Evolutionary conservation across 768 basidiomycete genomes (phyloP).

Genomic region (Leccinellum albellum): DNA sequence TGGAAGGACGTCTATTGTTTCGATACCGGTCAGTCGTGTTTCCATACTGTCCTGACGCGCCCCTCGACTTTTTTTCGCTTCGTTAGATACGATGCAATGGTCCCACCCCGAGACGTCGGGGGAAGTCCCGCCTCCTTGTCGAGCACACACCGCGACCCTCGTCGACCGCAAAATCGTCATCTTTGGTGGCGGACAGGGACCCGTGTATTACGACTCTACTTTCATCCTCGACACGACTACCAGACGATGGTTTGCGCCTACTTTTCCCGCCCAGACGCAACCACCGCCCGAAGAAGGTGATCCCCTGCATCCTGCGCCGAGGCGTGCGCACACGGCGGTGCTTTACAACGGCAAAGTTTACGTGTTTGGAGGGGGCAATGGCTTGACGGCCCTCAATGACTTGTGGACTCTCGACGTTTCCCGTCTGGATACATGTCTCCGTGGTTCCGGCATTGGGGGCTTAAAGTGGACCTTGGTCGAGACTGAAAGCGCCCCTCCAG

Average conservation of each 20-base stretch:
- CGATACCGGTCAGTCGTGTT: constrained; percentile 60
- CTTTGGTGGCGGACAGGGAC: constrained; percentile 84
- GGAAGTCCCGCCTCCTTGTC: constrained; percentile 75
- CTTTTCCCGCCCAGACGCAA: constrained; percentile 20
- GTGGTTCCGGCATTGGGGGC: constrained; percentile 4
- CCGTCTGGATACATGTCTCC: constrained; percentile 31
- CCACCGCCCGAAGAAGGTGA: constrained; percentile 1
- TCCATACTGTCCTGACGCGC: not conserved
- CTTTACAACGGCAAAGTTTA: constrained; percentile 68
- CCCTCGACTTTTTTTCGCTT: not conserved
- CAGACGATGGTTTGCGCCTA: constrained; percentile 61
- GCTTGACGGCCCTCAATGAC: constrained; percentile 84
- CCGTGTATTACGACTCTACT: constrained; percentile 77
- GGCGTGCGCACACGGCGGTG: constrained; percentile 87
- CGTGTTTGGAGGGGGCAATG: constrained; percentile 94
- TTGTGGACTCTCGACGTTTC: constrained; percentile 81
- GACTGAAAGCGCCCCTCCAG: constrained; percentile 54
- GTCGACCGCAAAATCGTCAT: constrained; percentile 78
- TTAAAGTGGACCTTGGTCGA: constrained; percentile 60
- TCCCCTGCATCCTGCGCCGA: constrained; percentile 50
- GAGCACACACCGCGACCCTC: constrained; percentile 85
- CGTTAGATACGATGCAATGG: constrained; percentile 86
- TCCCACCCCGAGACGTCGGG: constrained; percentile 71
- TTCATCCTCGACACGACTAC: constrained; percentile 78
- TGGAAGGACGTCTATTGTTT: constrained; percentile 79